Base-by-base conservation (phyloP, 2,329 filamentous ascomycete genomes). In the Lecanosticta acicola region DNA sequence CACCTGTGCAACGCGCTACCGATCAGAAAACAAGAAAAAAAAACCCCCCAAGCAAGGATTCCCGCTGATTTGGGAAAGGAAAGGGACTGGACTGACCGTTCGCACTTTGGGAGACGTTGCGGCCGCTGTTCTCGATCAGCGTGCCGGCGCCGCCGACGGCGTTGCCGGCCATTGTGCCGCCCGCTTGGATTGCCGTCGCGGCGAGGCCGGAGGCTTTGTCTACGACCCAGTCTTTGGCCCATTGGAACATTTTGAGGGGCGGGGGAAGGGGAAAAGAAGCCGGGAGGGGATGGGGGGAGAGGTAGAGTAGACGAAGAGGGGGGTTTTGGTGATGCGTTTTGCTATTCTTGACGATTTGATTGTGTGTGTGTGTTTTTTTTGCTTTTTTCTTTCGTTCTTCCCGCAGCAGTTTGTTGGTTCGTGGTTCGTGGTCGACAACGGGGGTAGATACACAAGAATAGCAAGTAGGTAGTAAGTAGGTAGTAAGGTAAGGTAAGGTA, bases 101-200 rank as follows among this genome's bases (percentile, higher is more conserved):
- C 49, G 50, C 48, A 65, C 65, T 62, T 54, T 62, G 55, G 41
- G 63, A 63, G 26, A 66, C 53, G 14, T 56, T 49, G 33, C 59
- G 55, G 33, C 65, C 65, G 10, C 57, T 50, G 34, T 55, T 61
- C 45, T 66, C 63, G 19, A 67, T 61, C 41, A 64, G 33, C 19
- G 46, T 55, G 13, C 65, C 65, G 11, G 62, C 60, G 20, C 63
- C 61, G 29, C 61, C 61, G 3, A 68, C 65, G n/a, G 63, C 57
- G 45, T 66, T 66, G 21, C 65, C 65, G 4, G 65, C 65, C 26
- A 66, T 41, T n/a, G 54, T 65, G 26, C 65, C 65, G 18, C 62
- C 65, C 11, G 63, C 63, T 46, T 66, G 60, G 18, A 68, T 57
- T 39, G 61, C 64, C 3, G 59, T 63, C 32, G 54, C 54, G 19